Conservation (phyloP, 176 grass and related monocot genomes). For the Carex pumila region DNA sequence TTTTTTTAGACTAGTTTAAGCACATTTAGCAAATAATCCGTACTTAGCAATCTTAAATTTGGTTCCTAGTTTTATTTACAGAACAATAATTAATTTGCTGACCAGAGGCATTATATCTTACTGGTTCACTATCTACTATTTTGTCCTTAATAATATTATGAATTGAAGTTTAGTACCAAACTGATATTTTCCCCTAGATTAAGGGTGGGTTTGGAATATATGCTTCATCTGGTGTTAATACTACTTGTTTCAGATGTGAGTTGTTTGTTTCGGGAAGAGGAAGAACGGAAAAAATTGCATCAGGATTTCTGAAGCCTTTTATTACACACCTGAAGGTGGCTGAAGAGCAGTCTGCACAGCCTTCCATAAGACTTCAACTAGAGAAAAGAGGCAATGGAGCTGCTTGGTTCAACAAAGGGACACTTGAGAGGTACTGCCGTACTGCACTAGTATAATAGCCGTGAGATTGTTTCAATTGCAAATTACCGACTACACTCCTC, state of each 20-base stretch:
- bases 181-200: background rate
- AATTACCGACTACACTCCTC: background rate
- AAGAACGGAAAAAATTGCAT: conserved; percentile 92
- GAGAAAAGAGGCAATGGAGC: conserved; percentile 31
- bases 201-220: conserved; percentile 11
- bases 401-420: conserved; percentile 93
- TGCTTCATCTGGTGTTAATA: background rate
- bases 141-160: background rate
- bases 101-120: background rate
- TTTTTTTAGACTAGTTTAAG: background rate
- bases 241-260: conserved; percentile 57
- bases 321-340: conserved; percentile 69
- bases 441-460: background rate
- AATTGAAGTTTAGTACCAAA: background rate
- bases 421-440: conserved; percentile 87
- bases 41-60: background rate
- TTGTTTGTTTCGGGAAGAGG: conserved; percentile 84
- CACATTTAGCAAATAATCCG: background rate
- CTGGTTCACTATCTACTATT: background rate
- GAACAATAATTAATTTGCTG: background rate
- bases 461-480: background rate
- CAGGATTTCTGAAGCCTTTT: conserved; percentile 87
- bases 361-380: conserved; percentile 63
- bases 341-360: conserved; percentile 56
- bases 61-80: background rate